Evolutionary conservation across 441 rosid genomes (phyloP), one percentile per base, ranked within the genome.

Genomic region (Pelargonium fulgidum): DNA sequence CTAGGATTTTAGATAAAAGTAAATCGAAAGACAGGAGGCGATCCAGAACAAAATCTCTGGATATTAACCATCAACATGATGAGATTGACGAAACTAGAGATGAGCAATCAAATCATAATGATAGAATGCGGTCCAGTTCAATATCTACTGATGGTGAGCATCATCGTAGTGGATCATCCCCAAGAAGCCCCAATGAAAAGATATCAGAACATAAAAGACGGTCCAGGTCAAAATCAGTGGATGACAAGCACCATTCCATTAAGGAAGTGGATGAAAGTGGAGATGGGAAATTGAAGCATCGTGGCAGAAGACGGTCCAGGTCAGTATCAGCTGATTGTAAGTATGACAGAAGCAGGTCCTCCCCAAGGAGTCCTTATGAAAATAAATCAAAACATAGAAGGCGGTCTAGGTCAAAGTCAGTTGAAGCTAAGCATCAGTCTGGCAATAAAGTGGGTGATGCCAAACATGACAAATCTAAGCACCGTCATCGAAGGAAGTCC

Each of bases 41-140:
- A 66, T 86, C 91, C 24, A 83, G 86, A 77, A 84, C 93, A 39
- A 80, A 72, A 78, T 87, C 97, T 72, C 41, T 75, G 0, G 92
- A 89, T 74, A 73, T 78, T 58, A 88, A 72, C 79, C 78, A 71
- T 50, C 78, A 47, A 1, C 48, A 73, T 74, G 85, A 68, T 64
- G 78, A 72, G 66, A 59, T 36, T 14, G 84, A 76, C 81, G 83
- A 76, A 59, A 67, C 79, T 70, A 81, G 82, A 80, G 80, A 78
- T 70, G 85, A 79, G 82, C 85, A 72, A 65, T 82, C 85, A 66
- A 86, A 81, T 74, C 83, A 69, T 75, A 81, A 50, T 68, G 78
- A 72, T 52, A 82, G 88, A 77, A 79, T 79, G 73, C 72, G 70
- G 62, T 73, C 76, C 26, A 73, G 76, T 65, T 84, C 90, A 61